phyloP scores from a whole-genome alignment of 345 rosid genomes.

The Acer campestre region DNA sequence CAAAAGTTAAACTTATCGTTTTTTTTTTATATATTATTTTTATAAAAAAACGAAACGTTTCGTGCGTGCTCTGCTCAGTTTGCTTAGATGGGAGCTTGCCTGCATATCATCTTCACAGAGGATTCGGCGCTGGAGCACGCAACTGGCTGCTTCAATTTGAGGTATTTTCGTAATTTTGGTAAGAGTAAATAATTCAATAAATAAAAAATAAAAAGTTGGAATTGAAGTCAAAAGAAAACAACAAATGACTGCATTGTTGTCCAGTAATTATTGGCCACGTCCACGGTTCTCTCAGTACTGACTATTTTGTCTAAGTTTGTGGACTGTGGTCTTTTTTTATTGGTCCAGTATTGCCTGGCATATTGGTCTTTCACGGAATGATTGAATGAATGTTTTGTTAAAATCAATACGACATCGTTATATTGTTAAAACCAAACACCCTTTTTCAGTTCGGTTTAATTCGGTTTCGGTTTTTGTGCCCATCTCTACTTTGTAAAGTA shows the following conservation, averaged over 20 bases:
- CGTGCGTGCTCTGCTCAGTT: constrained; percentile 31
- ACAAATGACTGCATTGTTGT: too few relatives aligned
- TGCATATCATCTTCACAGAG: constrained; percentile 78
- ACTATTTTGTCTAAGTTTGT: neutral
- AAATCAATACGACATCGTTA: too few relatives aligned
- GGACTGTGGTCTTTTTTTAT: neutral
- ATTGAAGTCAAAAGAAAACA: too few relatives aligned
- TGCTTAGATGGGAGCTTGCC: constrained; percentile 98
- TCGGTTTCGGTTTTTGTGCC: too few relatives aligned
- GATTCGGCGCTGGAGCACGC: constrained; percentile 73
- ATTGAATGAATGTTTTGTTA: too few relatives aligned
- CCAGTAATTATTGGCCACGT: constrained; percentile 11
- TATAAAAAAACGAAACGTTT: neutral
- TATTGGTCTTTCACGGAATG: too few relatives aligned
- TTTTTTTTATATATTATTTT: neutral
- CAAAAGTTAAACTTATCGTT: neutral
- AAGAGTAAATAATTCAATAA: neutral
- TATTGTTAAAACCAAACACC: too few relatives aligned
- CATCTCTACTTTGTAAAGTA: too few relatives aligned
- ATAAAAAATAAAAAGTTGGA: too few relatives aligned
- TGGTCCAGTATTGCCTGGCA: neutral
- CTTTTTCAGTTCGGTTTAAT: too few relatives aligned
- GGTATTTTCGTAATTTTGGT: constrained; percentile 43
- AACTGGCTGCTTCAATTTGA: constrained; percentile 95
- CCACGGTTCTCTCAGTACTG: neutral